Evolutionary conservation across 805 yeast genomes (phyloP).

Genomic region (Schizosaccharomyces lindneri): DNA sequence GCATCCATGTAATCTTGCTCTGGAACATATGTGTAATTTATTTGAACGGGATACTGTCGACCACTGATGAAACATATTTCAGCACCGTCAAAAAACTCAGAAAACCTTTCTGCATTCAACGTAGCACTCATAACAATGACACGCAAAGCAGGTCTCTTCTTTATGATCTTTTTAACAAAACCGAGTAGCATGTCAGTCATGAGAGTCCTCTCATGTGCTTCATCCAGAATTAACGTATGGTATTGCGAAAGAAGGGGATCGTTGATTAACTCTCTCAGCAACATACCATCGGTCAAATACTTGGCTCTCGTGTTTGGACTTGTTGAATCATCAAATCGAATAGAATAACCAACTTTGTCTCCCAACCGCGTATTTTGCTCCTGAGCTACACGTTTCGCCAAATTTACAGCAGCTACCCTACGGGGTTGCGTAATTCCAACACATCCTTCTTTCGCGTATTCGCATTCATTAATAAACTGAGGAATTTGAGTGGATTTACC

Average conservation of each 20-base stretch:
- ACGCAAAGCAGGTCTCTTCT: slow-evolving; percentile 30
- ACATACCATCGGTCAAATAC: slow-evolving; percentile 93
- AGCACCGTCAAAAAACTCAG: slow-evolving; percentile 46
- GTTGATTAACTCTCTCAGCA: slow-evolving; percentile 68
- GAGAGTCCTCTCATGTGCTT: slow-evolving; percentile 92
- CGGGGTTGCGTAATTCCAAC: slow-evolving; percentile 94
- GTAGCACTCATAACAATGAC: slow-evolving; percentile 92
- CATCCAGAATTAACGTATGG: slow-evolving; percentile 64
- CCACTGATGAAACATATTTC: slow-evolving; percentile 81
- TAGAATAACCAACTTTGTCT: slow-evolving; percentile 50
- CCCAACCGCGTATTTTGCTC: slow-evolving; percentile 64
- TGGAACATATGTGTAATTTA: slow-evolving; percentile 36
- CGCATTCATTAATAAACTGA: neutral
- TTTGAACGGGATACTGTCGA: slow-evolving; percentile 60
- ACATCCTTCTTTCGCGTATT: neutral
- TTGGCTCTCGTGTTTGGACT: slow-evolving; percentile 41
- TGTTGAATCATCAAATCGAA: slow-evolving; percentile 60
- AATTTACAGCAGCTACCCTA: slow-evolving; percentile 86
- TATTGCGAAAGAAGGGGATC: slow-evolving; percentile 40
- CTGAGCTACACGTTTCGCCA: slow-evolving; percentile 78
- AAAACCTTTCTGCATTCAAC: slow-evolving; percentile 66
- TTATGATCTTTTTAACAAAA: slow-evolving; percentile 44
- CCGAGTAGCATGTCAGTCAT: slow-evolving; percentile 78
- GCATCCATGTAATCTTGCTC: slow-evolving; percentile 70
- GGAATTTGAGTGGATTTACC: slow-evolving; percentile 66